Conservation (phyloP, 2,329 filamentous ascomycete species). For the Chaetomiaceae sp. region DNA sequence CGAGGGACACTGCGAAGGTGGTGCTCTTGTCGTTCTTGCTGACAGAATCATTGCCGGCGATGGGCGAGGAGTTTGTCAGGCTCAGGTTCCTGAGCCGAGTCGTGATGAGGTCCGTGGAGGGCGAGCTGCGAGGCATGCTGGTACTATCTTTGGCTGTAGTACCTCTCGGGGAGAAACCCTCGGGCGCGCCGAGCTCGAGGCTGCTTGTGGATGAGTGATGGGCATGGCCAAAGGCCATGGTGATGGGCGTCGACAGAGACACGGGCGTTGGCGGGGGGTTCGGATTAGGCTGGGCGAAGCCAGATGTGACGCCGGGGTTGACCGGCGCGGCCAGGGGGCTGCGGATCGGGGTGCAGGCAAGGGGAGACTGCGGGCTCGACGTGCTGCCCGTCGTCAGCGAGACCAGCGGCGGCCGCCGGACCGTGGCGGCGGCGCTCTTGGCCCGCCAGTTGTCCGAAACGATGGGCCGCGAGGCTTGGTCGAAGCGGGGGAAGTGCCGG, state of each 20-base stretch:
- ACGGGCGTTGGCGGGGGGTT: conserved; percentile 4
- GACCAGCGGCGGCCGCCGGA: neutral
- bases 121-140: neutral
- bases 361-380: neutral
- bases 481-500: conserved; percentile 7
- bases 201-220: conserved; percentile 3
- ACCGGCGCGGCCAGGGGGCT: neutral
- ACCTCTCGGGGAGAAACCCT: neutral
- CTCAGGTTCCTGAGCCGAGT: neutral
- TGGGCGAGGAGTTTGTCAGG: neutral
- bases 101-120: neutral
- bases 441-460: conserved; percentile 14
- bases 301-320: neutral
- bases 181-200: neutral
- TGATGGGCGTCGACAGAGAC: conserved; percentile 2
- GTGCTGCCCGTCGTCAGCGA: neutral
- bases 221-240: neutral
- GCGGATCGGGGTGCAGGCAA: neutral
- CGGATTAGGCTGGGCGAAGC: neutral
- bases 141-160: neutral
- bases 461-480: conserved; percentile 8
- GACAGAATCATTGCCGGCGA: neutral
- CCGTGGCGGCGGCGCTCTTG: neutral
- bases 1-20: conserved; percentile 32
- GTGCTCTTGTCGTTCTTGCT: neutral